Percentiles rank a stretch among this genome's conserved stretches.
phyloP scores from a whole-genome alignment of 257 asterid species.

The Primulina tabacum region DNA sequence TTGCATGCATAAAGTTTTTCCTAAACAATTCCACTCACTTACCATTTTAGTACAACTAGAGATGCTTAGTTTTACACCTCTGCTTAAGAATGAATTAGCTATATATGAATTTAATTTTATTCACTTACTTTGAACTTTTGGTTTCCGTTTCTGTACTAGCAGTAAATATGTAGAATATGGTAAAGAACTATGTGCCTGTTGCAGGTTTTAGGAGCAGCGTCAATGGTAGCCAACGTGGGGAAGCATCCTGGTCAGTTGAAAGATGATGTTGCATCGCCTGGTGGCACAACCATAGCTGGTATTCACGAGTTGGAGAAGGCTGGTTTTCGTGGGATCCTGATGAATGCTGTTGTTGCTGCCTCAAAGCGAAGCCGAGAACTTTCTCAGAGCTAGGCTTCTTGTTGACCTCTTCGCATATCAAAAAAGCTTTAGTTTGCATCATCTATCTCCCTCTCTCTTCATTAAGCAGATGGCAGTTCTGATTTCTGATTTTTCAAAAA shows the following conservation, averaged over 20 bases:
- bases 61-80: neutral
- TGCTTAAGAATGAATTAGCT: neutral
- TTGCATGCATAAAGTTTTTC: neutral
- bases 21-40: neutral
- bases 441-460: neutral
- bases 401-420: neutral
- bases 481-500: neutral
- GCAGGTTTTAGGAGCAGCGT: constrained; percentile 93
- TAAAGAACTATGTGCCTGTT: constrained; percentile 4
- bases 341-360: constrained; percentile 96
- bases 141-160: neutral
- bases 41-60: neutral
- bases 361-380: constrained; percentile 79
- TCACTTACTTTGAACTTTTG: neutral
- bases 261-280: constrained; percentile 95
- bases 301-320: constrained; percentile 84
- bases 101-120: neutral
- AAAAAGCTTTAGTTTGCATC: neutral
- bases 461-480: too few relatives aligned
- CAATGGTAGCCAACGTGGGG: constrained; percentile 55
- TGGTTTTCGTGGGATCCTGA: constrained; percentile 79
- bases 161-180: neutral
- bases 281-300: constrained; percentile 92
- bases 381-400: constrained; percentile 42
- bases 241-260: constrained; percentile 95